Evolutionary conservation across 495 filamentous ascomycete species (phyloP).

Genomic region (Aspergillus egyptiacus): DNA sequence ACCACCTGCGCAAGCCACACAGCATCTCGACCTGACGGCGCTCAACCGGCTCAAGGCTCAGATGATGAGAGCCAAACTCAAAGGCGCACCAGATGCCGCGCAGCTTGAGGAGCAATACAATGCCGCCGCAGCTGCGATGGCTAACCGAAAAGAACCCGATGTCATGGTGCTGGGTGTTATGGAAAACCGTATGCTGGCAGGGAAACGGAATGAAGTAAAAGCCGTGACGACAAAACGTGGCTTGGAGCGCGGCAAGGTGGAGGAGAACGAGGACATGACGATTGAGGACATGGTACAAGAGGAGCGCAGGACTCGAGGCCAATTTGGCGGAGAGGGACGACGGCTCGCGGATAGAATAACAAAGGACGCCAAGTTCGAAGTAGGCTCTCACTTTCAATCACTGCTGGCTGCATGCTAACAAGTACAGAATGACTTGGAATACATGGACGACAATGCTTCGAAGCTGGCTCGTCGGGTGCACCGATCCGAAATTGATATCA

Average conservation of each 20-base stretch:
- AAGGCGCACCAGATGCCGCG: constrained; percentile 61
- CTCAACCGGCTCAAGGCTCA: constrained; percentile 88
- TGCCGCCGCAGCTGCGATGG: constrained; percentile 53
- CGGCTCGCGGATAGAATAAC: constrained; percentile 85
- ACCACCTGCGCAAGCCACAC: constrained; percentile 35
- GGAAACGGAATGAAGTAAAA: constrained; percentile 67
- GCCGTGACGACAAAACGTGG: constrained; percentile 69
- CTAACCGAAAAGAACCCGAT: constrained; percentile 54
- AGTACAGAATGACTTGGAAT: constrained; percentile 75
- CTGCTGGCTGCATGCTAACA: constrained; percentile 22
- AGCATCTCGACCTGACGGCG: constrained; percentile 62
- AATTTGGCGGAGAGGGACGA: constrained; percentile 73
- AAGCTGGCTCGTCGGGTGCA: constrained; percentile 87
- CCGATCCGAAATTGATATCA: constrained; percentile 82
- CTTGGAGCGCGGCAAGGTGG: constrained; percentile 68
- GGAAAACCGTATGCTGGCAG: constrained; percentile 81
- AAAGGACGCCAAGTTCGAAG: constrained; percentile 84
- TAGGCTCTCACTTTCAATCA: constrained; percentile 23
- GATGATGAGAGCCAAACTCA: constrained; percentile 89
- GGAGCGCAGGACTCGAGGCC: constrained; percentile 75
- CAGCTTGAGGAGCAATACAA: constrained; percentile 85
- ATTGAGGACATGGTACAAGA: constrained; percentile 94
- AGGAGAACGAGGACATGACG: constrained; percentile 92
- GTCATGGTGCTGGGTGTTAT: constrained; percentile 79
- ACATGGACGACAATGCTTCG: constrained; percentile 92